Conservation (phyloP, 2,329 filamentous ascomycete genomes). For the Calonectria crousiana region DNA sequence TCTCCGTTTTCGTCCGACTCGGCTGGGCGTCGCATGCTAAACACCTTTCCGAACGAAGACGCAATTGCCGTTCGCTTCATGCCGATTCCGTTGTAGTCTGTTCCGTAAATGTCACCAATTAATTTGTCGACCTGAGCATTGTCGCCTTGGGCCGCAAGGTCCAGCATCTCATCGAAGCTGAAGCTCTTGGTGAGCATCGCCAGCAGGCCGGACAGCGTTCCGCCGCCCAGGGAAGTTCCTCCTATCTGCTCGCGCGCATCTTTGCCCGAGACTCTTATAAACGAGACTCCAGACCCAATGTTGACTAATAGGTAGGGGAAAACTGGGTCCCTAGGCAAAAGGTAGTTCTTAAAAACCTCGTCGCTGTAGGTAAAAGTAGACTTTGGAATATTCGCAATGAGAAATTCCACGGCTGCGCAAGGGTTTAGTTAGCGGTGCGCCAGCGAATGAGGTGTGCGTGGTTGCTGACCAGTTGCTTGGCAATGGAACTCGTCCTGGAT, state of each 20-base stretch:
- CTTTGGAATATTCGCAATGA: conserved; percentile 88
- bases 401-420: background rate
- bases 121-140: conserved; percentile 96
- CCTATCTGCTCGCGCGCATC: conserved; percentile 90
- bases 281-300: conserved; percentile 95
- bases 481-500: background rate
- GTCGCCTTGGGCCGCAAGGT: conserved; percentile 90
- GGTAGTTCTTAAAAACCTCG: conserved; percentile 89
- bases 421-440: background rate
- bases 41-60: conserved; percentile 96
- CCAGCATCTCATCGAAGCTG: conserved; percentile 96
- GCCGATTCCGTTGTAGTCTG: conserved; percentile 95
- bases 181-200: conserved; percentile 92
- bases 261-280: conserved; percentile 95
- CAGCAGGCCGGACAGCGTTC: conserved; percentile 96
- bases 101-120: conserved; percentile 98
- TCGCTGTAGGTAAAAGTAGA: conserved; percentile 98
- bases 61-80: conserved; percentile 96
- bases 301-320: conserved; percentile 99
- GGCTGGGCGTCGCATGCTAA: conserved; percentile 88
- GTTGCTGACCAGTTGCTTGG: background rate
- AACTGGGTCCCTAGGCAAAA: conserved; percentile 80
- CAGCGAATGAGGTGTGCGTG: background rate
- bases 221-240: conserved; percentile 92
- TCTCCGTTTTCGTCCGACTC: conserved; percentile 83